Evolutionary conservation across 2,329 filamentous ascomycete species (phyloP).

Genomic region (Phialophora tarda): DNA sequence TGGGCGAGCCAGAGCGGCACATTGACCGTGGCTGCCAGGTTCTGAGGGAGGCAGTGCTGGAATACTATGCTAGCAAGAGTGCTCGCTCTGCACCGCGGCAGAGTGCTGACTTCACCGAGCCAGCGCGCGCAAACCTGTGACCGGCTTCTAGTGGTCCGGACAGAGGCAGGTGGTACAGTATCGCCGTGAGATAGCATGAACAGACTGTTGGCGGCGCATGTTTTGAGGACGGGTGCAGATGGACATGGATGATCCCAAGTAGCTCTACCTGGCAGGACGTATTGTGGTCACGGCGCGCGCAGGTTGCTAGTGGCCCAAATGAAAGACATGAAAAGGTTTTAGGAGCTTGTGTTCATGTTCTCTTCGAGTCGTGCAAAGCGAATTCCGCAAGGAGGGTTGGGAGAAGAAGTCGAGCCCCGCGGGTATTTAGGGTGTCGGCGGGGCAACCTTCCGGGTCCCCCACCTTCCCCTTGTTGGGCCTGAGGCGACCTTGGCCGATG

Average conservation of each 20-base stretch:
- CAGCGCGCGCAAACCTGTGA: slow-evolving; percentile 13
- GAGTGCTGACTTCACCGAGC: background rate
- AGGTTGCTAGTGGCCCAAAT: too few relatives aligned
- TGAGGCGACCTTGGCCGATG: too few relatives aligned
- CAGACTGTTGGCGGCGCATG: too few relatives aligned
- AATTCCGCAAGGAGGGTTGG: background rate
- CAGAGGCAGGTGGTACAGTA: background rate
- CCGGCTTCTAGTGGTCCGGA: background rate
- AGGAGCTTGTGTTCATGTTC: background rate
- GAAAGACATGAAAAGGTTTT: background rate
- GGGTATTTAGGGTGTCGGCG: background rate
- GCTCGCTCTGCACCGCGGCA: background rate
- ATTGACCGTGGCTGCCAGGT: slow-evolving; percentile 82
- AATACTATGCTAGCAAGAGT: slow-evolving; percentile 9
- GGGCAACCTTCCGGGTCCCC: too few relatives aligned
- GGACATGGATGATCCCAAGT: background rate
- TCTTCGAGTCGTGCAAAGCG: background rate
- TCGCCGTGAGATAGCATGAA: too few relatives aligned
- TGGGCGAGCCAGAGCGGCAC: slow-evolving; percentile 76
- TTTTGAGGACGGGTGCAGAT: background rate
- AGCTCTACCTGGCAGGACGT: too few relatives aligned
- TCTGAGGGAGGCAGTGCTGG: slow-evolving; percentile 68
- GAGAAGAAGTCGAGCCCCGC: background rate
- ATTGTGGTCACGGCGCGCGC: too few relatives aligned
- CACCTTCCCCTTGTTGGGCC: too few relatives aligned